Conservation (phyloP, 306 rosid species). For the Acacia melanoxylon region DNA sequence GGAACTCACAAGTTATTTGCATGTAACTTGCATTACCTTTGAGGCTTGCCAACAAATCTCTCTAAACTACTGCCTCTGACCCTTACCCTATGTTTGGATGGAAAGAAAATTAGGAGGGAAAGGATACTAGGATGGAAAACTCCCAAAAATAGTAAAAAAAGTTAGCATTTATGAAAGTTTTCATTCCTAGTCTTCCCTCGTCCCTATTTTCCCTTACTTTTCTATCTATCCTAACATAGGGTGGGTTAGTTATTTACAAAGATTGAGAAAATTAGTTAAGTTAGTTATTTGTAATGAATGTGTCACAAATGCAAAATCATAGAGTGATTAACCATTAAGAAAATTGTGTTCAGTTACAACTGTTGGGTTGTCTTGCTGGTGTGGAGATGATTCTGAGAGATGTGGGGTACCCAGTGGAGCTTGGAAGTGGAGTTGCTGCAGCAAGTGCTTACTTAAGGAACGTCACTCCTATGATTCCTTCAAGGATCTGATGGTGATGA, state of each 20-base stretch:
- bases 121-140: too few species aligned
- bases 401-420: slow-evolving; percentile 92
- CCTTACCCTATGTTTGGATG: too few species aligned
- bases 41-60: not conserved
- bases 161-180: too few species aligned
- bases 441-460: slow-evolving; percentile 84
- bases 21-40: not conserved
- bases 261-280: too few species aligned
- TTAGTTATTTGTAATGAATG: too few species aligned
- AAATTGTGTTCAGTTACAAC: slow-evolving; percentile 72
- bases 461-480: slow-evolving; percentile 80
- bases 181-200: too few species aligned
- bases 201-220: too few species aligned
- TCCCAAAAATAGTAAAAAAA: too few species aligned
- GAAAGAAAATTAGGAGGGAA: too few species aligned
- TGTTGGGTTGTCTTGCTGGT: slow-evolving; percentile 97
- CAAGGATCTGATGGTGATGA: slow-evolving; percentile 58
- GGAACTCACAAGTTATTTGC: not conserved
- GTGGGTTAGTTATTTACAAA: too few species aligned
- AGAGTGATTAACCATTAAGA: not conserved
- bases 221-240: too few species aligned
- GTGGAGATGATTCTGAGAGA: slow-evolving; percentile 98
- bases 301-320: not conserved
- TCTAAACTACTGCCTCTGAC: too few species aligned
- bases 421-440: slow-evolving; percentile 96